Evolutionary conservation across 169 alveolate genomes (phyloP).

Genomic region (Eimeria zaria): DNA sequence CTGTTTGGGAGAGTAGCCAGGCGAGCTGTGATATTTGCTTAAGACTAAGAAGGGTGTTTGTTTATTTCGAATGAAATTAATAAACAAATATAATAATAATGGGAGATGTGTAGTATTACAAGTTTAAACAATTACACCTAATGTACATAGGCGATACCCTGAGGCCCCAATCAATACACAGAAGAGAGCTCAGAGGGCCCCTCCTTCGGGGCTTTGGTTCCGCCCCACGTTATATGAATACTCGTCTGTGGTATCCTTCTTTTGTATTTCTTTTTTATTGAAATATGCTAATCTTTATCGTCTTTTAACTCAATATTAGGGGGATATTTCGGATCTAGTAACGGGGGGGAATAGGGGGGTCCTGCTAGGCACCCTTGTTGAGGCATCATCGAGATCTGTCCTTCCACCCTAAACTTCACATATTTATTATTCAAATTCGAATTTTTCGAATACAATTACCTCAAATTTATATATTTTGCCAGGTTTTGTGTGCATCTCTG

Average conservation of each 20-base stretch:
- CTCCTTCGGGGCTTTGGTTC: slow-evolving; percentile 5
- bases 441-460: background rate
- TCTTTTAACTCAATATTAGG: background rate
- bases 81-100: too few species aligned
- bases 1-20: too few species aligned
- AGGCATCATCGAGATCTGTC: slow-evolving; percentile 1
- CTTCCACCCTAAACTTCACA: background rate
- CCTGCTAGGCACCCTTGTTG: background rate
- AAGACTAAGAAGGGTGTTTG: background rate
- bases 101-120: too few species aligned
- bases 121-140: background rate
- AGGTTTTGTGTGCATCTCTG: background rate
- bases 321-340: background rate
- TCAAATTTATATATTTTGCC: background rate
- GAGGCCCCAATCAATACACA: background rate
- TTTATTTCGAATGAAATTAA: background rate
- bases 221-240: background rate
- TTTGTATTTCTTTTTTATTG: too few species aligned
- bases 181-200: background rate
- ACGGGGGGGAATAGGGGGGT: background rate
- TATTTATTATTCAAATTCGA: too few species aligned
- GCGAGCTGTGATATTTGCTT: too few species aligned
- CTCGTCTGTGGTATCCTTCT: background rate
- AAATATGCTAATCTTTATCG: background rate
- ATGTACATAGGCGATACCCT: too few species aligned